Base-by-base conservation (phyloP, 345 rosid genomes). In the Gossypium stocksii region DNA sequence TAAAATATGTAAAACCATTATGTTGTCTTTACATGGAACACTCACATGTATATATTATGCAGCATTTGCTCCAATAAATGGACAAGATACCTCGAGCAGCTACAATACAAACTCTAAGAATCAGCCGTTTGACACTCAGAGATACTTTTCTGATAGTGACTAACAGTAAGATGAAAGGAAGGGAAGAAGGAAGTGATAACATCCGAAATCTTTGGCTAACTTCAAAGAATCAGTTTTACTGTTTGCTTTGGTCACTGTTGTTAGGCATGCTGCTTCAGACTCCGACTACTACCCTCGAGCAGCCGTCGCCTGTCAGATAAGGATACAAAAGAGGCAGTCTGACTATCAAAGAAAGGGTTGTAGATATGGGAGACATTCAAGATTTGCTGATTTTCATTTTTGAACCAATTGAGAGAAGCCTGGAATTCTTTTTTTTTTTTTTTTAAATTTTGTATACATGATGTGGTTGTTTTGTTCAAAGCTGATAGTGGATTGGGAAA, bases 51-150 rank as follows among this genome's bases (percentile, higher is more conserved):
- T 68, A 58, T 48, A 15, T 67, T 16, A 16, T 17, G 72, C 72
- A 51, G 59, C 73, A 52, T 70, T 70, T 70, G 73, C 60, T 27
- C 73, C 73, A 9, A 70, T 70, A 45, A 70, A 70, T 52, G 73
- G 46, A 16, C 60, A 27, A 52, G 52, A n/a, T 51, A 16, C 27
- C 23, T 51, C 46, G 0, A 52, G n/a, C 73, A 70, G 23, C 60
- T 10, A 9, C 3, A 25, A 1, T 29, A 17, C 17, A 5, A 52
- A 29, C 44, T 70, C 46, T 2, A 52, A 60, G 60, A 70, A 29
- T 45, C 60, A 70, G 44, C 73, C 27, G 2, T 29, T 70, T 3
- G 73, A 70, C 60, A 29, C 60, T 9, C 60, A 29, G 16, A 70
- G 73, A 70, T 70, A 70, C 27, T 70, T 70, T 27, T 70, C 73